These are phyloP conservation scores for Quercus cerris DNA, from an alignment of 306 rosid species.

Conservation along the genomic window DNA sequence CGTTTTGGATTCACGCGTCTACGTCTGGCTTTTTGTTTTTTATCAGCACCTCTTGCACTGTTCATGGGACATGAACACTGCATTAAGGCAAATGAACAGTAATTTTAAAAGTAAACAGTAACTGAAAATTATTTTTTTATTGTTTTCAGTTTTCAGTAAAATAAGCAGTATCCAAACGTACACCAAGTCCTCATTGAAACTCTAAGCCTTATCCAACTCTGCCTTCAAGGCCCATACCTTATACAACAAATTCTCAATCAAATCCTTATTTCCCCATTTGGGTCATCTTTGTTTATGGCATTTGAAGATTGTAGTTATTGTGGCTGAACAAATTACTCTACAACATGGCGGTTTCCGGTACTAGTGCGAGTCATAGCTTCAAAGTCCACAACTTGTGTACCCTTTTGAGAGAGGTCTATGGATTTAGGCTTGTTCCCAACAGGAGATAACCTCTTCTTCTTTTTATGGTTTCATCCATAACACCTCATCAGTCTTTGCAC, in stretches of 20 bases:
- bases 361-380: slow-evolving; percentile 29
- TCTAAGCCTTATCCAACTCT: slow-evolving; percentile 57
- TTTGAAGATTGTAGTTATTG: slow-evolving; percentile 35
- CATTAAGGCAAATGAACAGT: no score
- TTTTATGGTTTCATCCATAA: no score
- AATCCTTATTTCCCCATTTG: slow-evolving; percentile 41
- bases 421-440: slow-evolving; percentile 38
- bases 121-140: no score
- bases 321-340: slow-evolving; percentile 38
- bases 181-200: slow-evolving; percentile 52
- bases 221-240: slow-evolving; percentile 54
- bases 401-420: slow-evolving; percentile 47
- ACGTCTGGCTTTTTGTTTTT: no score
- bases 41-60: no score
- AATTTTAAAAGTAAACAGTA: no score
- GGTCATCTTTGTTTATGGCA: slow-evolving; percentile 34
- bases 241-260: slow-evolving; percentile 54
- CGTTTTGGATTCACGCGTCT: no score
- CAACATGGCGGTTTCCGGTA: slow-evolving; percentile 16
- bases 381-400: slow-evolving; percentile 38
- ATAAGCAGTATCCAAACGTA: no score
- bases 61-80: no score
- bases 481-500: no score
- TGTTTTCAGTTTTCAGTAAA: no score
- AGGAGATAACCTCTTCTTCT: background rate